These are phyloP conservation scores for Penicillium expansum DNA, from an alignment of 2,329 filamentous ascomycete genomes.

Conservation along the genomic window DNA sequence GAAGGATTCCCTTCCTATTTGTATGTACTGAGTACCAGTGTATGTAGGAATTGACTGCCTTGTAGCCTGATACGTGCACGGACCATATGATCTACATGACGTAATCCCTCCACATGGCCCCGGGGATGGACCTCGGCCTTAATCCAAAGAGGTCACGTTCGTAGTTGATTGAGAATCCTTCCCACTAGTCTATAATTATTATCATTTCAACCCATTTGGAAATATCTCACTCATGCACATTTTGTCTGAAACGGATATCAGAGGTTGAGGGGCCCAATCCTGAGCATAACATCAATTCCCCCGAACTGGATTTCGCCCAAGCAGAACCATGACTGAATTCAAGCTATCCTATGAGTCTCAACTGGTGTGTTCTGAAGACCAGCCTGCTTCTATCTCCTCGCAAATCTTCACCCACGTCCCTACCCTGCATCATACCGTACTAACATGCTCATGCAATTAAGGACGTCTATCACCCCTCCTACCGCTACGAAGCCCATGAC, in stretches of 20 bases:
- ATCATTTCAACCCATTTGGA: background rate
- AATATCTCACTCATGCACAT: background rate
- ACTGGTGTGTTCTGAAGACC: constrained; percentile 17
- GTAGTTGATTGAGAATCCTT: background rate
- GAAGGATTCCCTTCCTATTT: background rate
- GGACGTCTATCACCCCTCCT: constrained; percentile 47
- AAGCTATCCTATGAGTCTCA: constrained; percentile 61
- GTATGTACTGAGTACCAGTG: background rate
- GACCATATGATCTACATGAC: constrained; percentile 25
- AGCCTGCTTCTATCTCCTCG: background rate
- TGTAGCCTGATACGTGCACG: background rate
- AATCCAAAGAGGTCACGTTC: constrained; percentile 14
- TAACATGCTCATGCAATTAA: constrained; percentile 14
- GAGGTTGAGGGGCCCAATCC: background rate
- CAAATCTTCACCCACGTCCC: background rate
- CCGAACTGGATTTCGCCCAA: background rate
- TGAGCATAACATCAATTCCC: background rate
- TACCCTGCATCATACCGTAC: background rate
- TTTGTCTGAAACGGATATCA: background rate
- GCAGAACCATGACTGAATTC: constrained; percentile 57
- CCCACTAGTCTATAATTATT: background rate
- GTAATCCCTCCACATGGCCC: constrained; percentile 21
- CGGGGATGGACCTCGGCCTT: constrained; percentile 14
- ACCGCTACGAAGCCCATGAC: constrained; percentile 37
- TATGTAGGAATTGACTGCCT: background rate